Conservation (phyloP, 306 rosid genomes). For the Heteromeles arbutifolia region DNA sequence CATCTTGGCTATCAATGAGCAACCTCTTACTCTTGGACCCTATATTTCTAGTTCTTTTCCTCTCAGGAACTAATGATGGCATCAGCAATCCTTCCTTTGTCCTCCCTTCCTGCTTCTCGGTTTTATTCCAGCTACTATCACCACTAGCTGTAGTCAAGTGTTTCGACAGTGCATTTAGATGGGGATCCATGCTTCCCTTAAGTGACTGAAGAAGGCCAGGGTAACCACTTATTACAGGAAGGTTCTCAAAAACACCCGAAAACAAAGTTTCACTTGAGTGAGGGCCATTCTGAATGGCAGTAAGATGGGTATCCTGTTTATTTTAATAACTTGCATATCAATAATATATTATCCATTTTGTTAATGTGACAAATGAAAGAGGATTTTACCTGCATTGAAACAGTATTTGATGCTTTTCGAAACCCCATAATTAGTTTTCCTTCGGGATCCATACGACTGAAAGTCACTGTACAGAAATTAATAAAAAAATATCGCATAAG, state of each 20-base stretch:
- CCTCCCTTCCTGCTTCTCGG: conserved; percentile 62
- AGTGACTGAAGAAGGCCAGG: conserved; percentile 92
- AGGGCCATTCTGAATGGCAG: conserved; percentile 68
- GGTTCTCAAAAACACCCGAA: conserved; percentile 86
- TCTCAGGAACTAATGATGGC: conserved; percentile 69
- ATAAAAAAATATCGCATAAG: not conserved
- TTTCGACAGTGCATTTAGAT: conserved; percentile 58
- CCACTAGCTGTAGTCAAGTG: conserved; percentile 62
- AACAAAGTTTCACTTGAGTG: conserved; percentile 82
- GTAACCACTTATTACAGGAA: conserved; percentile 86
- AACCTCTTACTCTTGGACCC: conserved; percentile 94
- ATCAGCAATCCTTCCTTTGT: conserved; percentile 60
- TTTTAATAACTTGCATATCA: conserved; percentile 40
- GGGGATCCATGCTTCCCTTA: conserved; percentile 75
- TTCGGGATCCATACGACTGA: conserved; percentile 99
- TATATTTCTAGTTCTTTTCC: conserved; percentile 78
- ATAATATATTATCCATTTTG: conserved; percentile 28
- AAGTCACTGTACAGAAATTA: conserved; percentile 59
- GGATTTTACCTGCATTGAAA: conserved; percentile 65
- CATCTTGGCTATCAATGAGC: conserved; percentile 93
- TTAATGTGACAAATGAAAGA: conserved; percentile 34
- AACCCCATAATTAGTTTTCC: conserved; percentile 98
- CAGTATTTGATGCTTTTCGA: conserved; percentile 76
- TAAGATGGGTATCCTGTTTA: conserved; percentile 77
- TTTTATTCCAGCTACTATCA: conserved; percentile 67